Base-by-base conservation (phyloP, 1,284 basidiomycete species). In the Ustilago bromivora region DNA sequence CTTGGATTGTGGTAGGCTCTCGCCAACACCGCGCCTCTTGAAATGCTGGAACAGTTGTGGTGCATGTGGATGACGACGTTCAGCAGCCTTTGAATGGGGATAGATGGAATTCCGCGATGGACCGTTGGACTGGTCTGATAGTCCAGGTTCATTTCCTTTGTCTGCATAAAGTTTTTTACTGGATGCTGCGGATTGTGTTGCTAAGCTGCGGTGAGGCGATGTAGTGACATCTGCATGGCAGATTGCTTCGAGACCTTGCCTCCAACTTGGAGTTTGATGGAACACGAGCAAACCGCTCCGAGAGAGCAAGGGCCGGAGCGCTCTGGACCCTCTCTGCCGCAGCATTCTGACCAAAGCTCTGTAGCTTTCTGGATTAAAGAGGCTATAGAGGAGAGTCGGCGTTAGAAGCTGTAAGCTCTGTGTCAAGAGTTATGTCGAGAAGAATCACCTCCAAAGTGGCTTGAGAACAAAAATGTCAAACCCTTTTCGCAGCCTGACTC, bases 31-130 rank as follows among this genome's bases (percentile, higher is more conserved):
- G n/a, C 51, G 49, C 34, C 54, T 54, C 35, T 49, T 57, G 53
- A 58, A 66, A 40, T 76, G 69, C 47, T 63, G 57, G 28, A 76
- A 76, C 0, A 76, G 66, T 35, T 46, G 69, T 15, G 69, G 61
- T 52, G 74, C 68, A 43, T 76, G 60, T 2, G 74, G 74, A 57
- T 64, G 51, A 9, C 54, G 61, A 11, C 74, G 74, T n/a, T 68
- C 51, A 5, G 65, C 28, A 4, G 74, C 74, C 28, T 57, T 72
- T 6, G 74, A 76, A 38, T 64, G 52, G 12, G 74, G 74, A 53
- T 72, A 76, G 62, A 76, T 76, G 1, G 73, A 57, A 12, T 13
- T 51, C 4, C 4, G 11, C 6, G 35, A 12, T 19, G 41, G 19
- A 8, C 19, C 12, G 36, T 15, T 7, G 19, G 46, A 4, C 19